Percentiles rank a stretch among this genome's conserved stretches.
These are phyloP conservation scores for Heliamphora pulchella DNA, from an alignment of 179 eudicot genomes.

Conservation along the genomic window DNA sequence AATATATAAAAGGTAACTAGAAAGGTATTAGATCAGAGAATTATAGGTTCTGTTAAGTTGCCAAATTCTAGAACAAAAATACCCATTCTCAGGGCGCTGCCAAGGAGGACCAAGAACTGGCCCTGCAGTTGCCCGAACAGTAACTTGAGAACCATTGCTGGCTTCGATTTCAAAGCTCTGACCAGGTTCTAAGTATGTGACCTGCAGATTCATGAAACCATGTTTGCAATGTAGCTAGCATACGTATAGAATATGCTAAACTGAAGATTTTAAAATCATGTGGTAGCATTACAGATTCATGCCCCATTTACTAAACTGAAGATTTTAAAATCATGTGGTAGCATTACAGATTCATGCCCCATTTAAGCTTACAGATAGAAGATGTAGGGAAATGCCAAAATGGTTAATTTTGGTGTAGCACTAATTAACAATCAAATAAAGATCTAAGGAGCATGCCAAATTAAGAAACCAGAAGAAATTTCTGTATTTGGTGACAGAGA, in stretches of 20 bases:
- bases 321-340: neutral
- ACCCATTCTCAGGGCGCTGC: slow-evolving; percentile 99
- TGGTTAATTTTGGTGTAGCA: neutral
- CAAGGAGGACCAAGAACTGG: slow-evolving; percentile 98
- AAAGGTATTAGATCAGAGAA: neutral
- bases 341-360: neutral
- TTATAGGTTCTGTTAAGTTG: neutral
- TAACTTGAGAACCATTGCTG: slow-evolving; percentile 43
- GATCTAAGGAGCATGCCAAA: neutral
- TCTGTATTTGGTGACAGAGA: neutral
- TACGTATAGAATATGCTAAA: neutral
- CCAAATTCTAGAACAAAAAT: neutral
- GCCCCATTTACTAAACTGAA: neutral
- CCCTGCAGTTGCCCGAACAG: slow-evolving; percentile 67
- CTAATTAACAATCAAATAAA: neutral
- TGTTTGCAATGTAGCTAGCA: neutral
- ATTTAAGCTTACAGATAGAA: neutral
- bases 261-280: neutral
- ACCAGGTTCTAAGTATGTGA: slow-evolving; percentile 80
- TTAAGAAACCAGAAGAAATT: neutral
- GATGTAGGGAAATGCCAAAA: too few species aligned
- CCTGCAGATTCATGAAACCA: slow-evolving; percentile 31
- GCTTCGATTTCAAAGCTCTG: slow-evolving; percentile 57
- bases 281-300: neutral
- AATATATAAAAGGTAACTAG: neutral